Base-by-base conservation (phyloP, 2,329 filamentous ascomycete species). In the Lasiodiplodia sp. region DNA sequence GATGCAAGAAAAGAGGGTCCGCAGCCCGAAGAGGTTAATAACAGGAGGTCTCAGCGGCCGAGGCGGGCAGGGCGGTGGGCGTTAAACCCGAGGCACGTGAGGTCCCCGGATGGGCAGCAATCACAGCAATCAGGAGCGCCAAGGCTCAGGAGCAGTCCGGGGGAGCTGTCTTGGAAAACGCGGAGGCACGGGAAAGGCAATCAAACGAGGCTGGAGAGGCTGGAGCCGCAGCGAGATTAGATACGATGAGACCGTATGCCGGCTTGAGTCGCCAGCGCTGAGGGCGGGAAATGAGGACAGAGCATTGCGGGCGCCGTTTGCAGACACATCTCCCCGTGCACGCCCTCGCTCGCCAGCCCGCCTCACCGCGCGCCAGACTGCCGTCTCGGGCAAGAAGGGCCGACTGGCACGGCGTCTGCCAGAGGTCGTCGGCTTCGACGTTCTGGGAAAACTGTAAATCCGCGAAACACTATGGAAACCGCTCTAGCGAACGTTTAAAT, bases 1-100 rank as follows among this genome's bases (percentile, higher is more conserved):
- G 65, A 67, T 67, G 65, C 65, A 67, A 67, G 21, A 60, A 67
- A 67, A 67, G 65, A 60, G 65, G 65, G 56, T 16, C 65, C 14
- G n/a, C 53, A n/a, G 11, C 40, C 40, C n/a, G 25, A 58, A 51
- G 23, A 31, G 40, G 55, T 44, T 58, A 60, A 28, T 21, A 31
- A 14, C 37, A 52, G 44, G 21, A 34, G 51, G 44, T 11, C 16
- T 51, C 53, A 38, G 55, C 55, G 55, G 40, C 40, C 10, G 65
- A 44, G 38, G 52, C 38, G 34, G 47, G 53, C 44, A 60, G 31
- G 28, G 40, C 44, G 44, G 44, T 23, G n/a, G 28, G 31, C 53
- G 53, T 67, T 63, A 63, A 49, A 25, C 5, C 58, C 40, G 58
- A 18, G n/a, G 40, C 49, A 55, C 62, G 62, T 55, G 62, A 53